Conservation (phyloP, 805 yeast genomes). For the Brettanomyces naardenensis region DNA sequence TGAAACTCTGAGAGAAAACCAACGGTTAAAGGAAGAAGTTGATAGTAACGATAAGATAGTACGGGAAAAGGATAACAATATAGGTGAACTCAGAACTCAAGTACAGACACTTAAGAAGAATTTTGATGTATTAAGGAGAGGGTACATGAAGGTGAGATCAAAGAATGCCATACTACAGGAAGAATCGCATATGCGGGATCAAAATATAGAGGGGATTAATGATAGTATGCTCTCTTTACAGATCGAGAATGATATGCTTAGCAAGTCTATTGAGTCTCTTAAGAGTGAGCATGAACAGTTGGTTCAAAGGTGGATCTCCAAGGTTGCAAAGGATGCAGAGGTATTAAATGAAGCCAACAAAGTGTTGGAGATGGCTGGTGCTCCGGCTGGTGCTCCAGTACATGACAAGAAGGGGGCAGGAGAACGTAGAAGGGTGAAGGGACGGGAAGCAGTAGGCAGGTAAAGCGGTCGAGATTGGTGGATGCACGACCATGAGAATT, state of each 20-base stretch:
- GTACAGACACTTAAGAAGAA: conserved; percentile 11
- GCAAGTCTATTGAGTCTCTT: conserved; percentile 20
- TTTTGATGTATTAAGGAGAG: conserved; percentile 16
- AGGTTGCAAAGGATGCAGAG: conserved; percentile 34
- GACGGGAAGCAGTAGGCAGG: neutral
- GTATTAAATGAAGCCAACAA: conserved; percentile 34
- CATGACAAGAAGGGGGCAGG: neutral
- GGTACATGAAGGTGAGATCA: conserved; percentile 16
- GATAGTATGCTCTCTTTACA: conserved; percentile 42
- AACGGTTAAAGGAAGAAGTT: conserved; percentile 5
- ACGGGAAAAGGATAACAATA: conserved; percentile 7
- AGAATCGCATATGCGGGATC: conserved; percentile 31
- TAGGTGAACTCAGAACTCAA: conserved; percentile 6
- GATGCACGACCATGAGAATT: no score
- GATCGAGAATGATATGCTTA: conserved; percentile 40
- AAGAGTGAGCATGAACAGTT: conserved; percentile 31
- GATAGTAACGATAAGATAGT: conserved; percentile 2
- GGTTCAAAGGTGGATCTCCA: conserved; percentile 36
- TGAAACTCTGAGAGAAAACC: conserved; percentile 7
- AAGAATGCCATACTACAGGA: conserved; percentile 18
- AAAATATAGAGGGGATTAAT: conserved; percentile 39
- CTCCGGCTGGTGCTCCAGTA: no score
- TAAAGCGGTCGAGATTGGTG: no score
- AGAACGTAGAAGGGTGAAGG: neutral
- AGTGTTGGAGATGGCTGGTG: conserved; percentile 17